Conservation (phyloP, 352 stramenopile genomes). For the Globisporangium lucens region DNA sequence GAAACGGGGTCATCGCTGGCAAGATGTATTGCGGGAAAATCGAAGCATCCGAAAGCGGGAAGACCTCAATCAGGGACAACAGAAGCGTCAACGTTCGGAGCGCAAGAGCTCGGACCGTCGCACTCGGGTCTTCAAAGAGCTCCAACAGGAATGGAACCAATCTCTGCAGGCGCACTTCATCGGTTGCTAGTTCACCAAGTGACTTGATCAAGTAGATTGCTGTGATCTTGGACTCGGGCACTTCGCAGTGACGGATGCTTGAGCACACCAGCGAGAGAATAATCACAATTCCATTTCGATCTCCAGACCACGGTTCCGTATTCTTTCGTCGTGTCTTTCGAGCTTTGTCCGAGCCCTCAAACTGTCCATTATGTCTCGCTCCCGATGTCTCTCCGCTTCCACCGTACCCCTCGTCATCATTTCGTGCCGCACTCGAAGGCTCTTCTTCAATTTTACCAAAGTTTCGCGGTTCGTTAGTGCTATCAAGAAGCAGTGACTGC, state of each 20-base stretch:
- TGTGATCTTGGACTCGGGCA: constrained; percentile 86
- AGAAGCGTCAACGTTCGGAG: constrained; percentile 90
- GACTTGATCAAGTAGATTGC: constrained; percentile 91
- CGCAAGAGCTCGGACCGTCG: constrained; percentile 86
- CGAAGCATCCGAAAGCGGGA: constrained; percentile 93
- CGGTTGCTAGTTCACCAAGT: constrained; percentile 84
- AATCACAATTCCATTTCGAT: constrained; percentile 85
- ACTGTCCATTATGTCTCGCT: neutral
- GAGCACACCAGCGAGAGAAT: constrained; percentile 84
- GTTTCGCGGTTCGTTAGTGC: constrained; percentile 31
- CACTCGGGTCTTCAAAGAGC: constrained; percentile 91
- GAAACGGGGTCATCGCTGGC: constrained; percentile 86
- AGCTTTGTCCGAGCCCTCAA: constrained; percentile 15
- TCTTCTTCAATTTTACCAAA: constrained; percentile 24
- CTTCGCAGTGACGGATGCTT: constrained; percentile 78
- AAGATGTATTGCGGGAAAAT: constrained; percentile 98
- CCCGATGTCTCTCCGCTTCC: neutral
- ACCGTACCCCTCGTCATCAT: neutral
- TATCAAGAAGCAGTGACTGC: constrained; percentile 60
- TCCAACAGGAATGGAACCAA: constrained; percentile 93
- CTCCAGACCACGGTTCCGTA: constrained; percentile 29
- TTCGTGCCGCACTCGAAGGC: constrained; percentile 4
- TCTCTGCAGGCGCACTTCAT: constrained; percentile 94
- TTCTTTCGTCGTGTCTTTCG: constrained; percentile 13
- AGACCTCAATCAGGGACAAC: constrained; percentile 86